Evolutionary conservation across 495 filamentous ascomycete species (phyloP).

Genomic region (Lophium mytilinum): DNA sequence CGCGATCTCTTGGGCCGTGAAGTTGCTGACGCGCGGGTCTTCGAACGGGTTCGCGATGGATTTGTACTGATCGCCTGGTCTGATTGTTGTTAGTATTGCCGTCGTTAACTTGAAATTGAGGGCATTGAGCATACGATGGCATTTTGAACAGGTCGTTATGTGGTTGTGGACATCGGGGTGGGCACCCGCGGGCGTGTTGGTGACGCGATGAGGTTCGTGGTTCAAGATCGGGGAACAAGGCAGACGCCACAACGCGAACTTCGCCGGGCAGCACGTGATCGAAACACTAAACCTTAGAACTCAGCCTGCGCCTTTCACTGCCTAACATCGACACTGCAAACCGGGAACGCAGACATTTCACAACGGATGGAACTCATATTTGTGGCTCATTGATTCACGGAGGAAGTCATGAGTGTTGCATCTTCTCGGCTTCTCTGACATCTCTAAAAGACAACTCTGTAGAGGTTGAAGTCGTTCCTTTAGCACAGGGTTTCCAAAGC

Average conservation of each 20-base stretch:
- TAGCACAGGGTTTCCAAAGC: too few relatives aligned
- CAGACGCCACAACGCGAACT: neutral
- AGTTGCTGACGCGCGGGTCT: constrained; percentile 64
- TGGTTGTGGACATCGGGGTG: neutral
- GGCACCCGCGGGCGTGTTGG: neutral
- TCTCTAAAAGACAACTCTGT: too few relatives aligned
- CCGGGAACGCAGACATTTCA: too few relatives aligned
- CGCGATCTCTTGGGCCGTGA: constrained; percentile 83
- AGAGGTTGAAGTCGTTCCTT: too few relatives aligned
- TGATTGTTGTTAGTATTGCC: constrained; percentile 29
- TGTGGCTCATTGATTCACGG: too few relatives aligned
- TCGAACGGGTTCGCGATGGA: constrained; percentile 66
- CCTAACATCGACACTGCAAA: too few relatives aligned
- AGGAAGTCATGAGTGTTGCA: too few relatives aligned
- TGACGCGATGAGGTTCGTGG: neutral
- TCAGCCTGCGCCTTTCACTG: too few relatives aligned
- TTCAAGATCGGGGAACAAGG: neutral
- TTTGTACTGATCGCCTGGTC: constrained; percentile 69
- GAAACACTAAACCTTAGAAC: too few relatives aligned
- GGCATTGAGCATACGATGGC: neutral
- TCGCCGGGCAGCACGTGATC: too few relatives aligned
- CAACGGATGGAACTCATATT: too few relatives aligned
- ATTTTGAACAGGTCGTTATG: neutral
- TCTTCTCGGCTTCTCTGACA: too few relatives aligned
- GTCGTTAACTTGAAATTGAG: neutral